Conservation (phyloP, 1,284 basidiomycete species). For the Trametes sp. region DNA sequence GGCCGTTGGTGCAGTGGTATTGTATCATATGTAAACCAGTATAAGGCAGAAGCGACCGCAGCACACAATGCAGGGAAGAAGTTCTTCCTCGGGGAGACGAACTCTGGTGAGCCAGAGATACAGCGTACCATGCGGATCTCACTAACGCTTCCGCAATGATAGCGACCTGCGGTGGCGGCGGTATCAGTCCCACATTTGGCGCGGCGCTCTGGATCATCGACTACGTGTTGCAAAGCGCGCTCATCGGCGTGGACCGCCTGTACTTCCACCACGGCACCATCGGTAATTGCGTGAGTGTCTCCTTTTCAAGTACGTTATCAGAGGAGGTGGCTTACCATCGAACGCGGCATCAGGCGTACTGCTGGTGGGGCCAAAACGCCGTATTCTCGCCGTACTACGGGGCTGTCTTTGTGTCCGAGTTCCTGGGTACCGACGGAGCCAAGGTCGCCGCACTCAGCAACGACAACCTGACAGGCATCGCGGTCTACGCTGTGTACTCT, state of each 20-base stretch:
- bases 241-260: constrained; percentile 49
- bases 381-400: constrained; percentile 52
- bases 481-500: constrained; percentile 47
- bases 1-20: constrained; percentile 40
- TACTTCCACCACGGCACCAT: constrained; percentile 58
- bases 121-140: background rate
- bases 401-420: constrained; percentile 49
- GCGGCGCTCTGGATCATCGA: constrained; percentile 55
- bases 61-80: constrained; percentile 46
- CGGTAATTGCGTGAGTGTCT: constrained; percentile 47
- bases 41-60: constrained; percentile 46
- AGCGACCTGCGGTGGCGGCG: constrained; percentile 55
- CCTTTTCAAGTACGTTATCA: background rate
- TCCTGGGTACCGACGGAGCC: constrained; percentile 45
- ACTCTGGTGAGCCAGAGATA: constrained; percentile 44
- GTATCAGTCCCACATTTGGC: constrained; percentile 53
- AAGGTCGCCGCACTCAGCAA: constrained; percentile 48
- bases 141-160: background rate
- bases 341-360: constrained; percentile 44
- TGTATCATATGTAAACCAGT: constrained; percentile 47
- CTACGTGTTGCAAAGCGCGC: constrained; percentile 52
- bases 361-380: constrained; percentile 48
- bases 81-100: constrained; percentile 54
- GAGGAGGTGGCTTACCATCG: no score
- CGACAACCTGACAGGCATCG: constrained; percentile 42